Evolutionary conservation across 1,284 basidiomycete genomes (phyloP), one percentile per base, ranked within the genome.

Genomic region (Cystobasidium sp.): DNA sequence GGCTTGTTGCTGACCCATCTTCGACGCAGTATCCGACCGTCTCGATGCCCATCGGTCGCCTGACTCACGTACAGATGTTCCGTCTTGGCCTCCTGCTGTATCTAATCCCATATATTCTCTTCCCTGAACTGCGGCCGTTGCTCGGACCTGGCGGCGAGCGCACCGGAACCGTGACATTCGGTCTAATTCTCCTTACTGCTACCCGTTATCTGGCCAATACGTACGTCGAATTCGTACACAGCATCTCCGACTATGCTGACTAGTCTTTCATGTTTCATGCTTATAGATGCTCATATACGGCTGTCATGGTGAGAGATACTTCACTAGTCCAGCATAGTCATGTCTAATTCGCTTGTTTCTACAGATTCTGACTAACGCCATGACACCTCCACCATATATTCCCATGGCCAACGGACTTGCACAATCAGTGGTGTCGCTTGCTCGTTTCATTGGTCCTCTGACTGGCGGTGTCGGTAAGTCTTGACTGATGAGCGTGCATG

Each of bases 381-480:
- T 83, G 79, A 82, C 83, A 0, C 83, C 83, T 16, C 78, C 82
- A 1, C 81, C 83, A 59, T 78, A 83, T 16, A 79, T 83, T 1
- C 82, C 83, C 9, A 76, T 84, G 16, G 82, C 83, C 8, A 84
- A 84, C 65, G 84, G 83, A 0, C 77, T 84, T 31, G 84, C 83
- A 0, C 83, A 84, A 76, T 83, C 82, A 0, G 79, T 80, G 16
- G 80, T 80, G 43, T 80, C 78, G 7, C 80, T 82, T 0, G 82
- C 83, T 0, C 79, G 84, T 46, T 84, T 83, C 75, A 77, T 84
- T 12, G 84, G 83, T 66, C 69, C 72, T 37, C 53, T 74, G 12
- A 61, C 70, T 16, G 78, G 77, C 16, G 82, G 82, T 64, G 65
- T 81, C 39, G 77, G 64, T 82, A 20, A 47, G 53, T 37, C 1